A percentile compares a stretch with the other conserved stretches of the same genome.
Conservation (phyloP, 2,329 filamentous ascomycete species). For the Aspergillus pseudoterreus region DNA sequence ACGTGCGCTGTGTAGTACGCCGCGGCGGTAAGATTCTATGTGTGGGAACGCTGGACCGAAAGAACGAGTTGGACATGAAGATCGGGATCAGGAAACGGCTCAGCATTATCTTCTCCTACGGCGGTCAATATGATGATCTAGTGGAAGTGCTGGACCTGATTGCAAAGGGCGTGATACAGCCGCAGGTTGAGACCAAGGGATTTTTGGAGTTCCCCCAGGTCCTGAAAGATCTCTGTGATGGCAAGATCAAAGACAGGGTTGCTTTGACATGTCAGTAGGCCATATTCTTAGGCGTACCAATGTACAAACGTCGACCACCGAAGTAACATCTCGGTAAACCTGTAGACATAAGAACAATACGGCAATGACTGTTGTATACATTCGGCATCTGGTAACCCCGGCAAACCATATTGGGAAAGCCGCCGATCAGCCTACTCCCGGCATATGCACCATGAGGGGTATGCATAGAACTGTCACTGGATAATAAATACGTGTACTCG, state of each 20-base stretch:
- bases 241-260: slow-evolving; percentile 28
- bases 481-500: neutral
- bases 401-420: slow-evolving; percentile 2
- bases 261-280: slow-evolving; percentile 2
- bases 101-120: slow-evolving; percentile 43
- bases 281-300: neutral
- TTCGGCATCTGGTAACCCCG: neutral
- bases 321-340: too few relatives aligned
- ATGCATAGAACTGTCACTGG: neutral
- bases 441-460: neutral
- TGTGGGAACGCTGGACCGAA: slow-evolving; percentile 37
- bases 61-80: slow-evolving; percentile 45
- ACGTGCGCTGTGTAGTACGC: slow-evolving; percentile 22
- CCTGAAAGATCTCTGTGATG: slow-evolving; percentile 32
- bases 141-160: slow-evolving; percentile 27
- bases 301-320: too few relatives aligned
- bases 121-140: slow-evolving; percentile 40
- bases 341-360: too few relatives aligned
- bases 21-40: slow-evolving; percentile 33
- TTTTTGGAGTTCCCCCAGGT: slow-evolving; percentile 32
- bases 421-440: neutral
- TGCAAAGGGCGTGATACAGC: slow-evolving; percentile 28
- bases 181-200: slow-evolving; percentile 30
- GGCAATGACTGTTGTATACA: too few relatives aligned
- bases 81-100: slow-evolving; percentile 42